Percentiles rank a stretch among this genome's conserved stretches.
phyloP scores from a whole-genome alignment of 1,284 basidiomycete genomes.

The Sphaerobolus stellatus region DNA sequence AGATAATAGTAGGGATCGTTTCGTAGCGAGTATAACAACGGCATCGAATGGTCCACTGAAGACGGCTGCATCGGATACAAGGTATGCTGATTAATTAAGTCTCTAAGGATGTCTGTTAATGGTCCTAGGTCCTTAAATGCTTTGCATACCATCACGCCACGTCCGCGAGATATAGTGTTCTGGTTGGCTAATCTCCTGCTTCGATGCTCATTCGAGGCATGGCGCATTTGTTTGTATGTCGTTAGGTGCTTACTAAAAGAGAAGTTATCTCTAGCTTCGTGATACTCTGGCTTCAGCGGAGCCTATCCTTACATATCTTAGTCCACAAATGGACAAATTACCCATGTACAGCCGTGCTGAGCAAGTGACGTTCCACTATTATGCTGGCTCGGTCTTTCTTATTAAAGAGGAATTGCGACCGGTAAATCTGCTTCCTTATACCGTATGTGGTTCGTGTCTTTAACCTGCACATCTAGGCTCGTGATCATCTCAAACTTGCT shows the following conservation, averaged over 20 bases:
- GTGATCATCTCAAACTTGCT: conserved; percentile 19
- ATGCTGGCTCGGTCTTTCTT: conserved; percentile 11
- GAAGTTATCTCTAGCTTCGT: not conserved
- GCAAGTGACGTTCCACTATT: conserved; percentile 14
- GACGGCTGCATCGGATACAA: conserved; percentile 10
- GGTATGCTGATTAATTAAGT: not conserved
- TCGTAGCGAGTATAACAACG: conserved; percentile 11
- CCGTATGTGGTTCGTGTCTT: not conserved
- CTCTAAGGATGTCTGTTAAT: not conserved
- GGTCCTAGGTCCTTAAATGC: conserved; percentile 1
- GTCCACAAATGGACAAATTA: conserved; percentile 11
- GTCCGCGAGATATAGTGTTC: conserved; percentile 7
- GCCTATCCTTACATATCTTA: conserved; percentile 8
- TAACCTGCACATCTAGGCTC: conserved; percentile 16
- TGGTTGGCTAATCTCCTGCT: conserved; percentile 12
- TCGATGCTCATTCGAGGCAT: conserved; percentile 9
- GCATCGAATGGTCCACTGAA: conserved; percentile 13
- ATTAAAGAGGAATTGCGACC: conserved; percentile 10
- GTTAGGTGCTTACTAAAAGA: not conserved
- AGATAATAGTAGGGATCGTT: conserved; percentile 11
- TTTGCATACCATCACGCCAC: conserved; percentile 5
- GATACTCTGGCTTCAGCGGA: conserved; percentile 13
- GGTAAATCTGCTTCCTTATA: not conserved
- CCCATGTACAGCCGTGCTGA: conserved; percentile 11
- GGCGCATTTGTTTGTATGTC: not conserved